These are phyloP conservation scores for Aspergillus costaricaensis DNA, from an alignment of 2,329 filamentous ascomycete species.

Conservation along the genomic window DNA sequence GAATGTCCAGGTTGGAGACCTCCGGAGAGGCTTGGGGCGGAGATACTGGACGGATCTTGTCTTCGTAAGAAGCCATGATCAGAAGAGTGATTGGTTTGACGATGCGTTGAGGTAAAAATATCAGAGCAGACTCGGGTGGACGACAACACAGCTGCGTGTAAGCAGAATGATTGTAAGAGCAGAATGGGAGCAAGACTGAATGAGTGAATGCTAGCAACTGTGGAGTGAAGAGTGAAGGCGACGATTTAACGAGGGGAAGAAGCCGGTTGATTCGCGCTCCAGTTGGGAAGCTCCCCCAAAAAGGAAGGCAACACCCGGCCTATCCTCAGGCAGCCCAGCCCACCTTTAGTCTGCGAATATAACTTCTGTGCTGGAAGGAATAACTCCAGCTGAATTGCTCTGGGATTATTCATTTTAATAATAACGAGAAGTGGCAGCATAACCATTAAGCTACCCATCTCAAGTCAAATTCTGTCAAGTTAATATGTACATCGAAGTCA, in stretches of 20 bases:
- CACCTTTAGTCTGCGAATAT: background rate
- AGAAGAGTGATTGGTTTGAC: background rate
- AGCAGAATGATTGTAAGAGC: background rate
- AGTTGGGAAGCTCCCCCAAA: background rate
- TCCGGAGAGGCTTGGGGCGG: constrained; percentile 14
- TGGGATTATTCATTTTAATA: too few relatives aligned
- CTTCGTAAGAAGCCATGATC: constrained; percentile 7
- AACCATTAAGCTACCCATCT: constrained; percentile 10
- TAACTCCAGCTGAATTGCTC: background rate
- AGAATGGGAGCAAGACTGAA: background rate
- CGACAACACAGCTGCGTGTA: background rate
- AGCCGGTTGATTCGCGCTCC: background rate
- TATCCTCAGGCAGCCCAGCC: background rate
- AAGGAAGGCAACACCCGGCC: background rate
- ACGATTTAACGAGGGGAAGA: background rate
- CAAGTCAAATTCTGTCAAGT: constrained; percentile 10
- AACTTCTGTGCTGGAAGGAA: background rate
- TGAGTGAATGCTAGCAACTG: background rate
- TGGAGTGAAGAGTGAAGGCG: background rate
- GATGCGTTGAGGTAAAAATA: background rate
- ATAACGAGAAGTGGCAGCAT: constrained; percentile 12
- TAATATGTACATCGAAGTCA: constrained; percentile 33
- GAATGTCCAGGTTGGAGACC: constrained; percentile 34
- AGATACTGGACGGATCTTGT: background rate
- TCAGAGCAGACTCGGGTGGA: background rate